phyloP scores from a whole-genome alignment of 148 eudicot genomes.

The Spergularia bocconei region DNA sequence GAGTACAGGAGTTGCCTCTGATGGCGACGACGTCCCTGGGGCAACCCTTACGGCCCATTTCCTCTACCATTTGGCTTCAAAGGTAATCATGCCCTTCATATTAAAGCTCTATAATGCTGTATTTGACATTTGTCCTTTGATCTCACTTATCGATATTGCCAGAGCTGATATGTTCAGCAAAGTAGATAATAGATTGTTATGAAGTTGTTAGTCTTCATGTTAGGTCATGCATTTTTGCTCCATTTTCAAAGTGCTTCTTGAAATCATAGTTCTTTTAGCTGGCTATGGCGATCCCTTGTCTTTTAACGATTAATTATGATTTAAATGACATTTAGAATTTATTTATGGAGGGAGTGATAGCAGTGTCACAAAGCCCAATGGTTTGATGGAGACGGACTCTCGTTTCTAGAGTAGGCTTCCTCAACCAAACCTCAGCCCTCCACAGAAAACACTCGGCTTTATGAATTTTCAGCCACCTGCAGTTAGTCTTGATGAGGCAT shows the following conservation, averaged over 20 bases:
- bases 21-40: conserved; percentile 83
- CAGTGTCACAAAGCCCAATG: not conserved
- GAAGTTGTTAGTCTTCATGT: not conserved
- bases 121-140: not conserved
- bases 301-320: not conserved
- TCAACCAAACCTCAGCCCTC: no score
- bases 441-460: no score
- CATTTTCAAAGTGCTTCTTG: not conserved
- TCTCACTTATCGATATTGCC: conserved; percentile 10
- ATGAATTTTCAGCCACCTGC: not conserved
- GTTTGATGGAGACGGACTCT: no score
- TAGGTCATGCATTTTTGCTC: not conserved
- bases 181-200: not conserved
- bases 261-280: not conserved
- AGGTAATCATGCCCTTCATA: conserved; percentile 42
- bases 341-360: not conserved
- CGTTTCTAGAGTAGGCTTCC: no score
- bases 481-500: conserved; percentile 2
- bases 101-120: conserved; percentile 1
- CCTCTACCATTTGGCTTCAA: conserved; percentile 78
- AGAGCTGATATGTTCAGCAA: not conserved
- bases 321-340: not conserved
- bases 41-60: conserved; percentile 88
- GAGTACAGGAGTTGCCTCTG: conserved; percentile 59
- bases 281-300: not conserved